A percentile compares a stretch with the other conserved stretches of the same genome.
phyloP scores from a whole-genome alignment of 441 rosid species.

The Iberis amara region DNA sequence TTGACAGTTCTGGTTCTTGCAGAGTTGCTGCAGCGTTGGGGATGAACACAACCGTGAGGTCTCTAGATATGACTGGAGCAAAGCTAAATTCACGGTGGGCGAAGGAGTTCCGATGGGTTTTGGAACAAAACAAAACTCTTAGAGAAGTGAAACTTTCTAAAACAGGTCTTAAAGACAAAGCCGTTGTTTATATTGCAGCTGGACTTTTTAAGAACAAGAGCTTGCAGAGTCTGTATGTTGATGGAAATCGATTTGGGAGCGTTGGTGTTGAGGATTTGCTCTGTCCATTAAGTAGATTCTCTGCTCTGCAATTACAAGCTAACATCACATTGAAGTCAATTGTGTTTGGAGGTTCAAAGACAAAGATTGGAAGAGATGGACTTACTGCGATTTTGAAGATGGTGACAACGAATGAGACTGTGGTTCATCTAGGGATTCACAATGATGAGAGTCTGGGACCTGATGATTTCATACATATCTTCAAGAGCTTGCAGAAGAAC shows the following conservation, averaged over 20 bases:
- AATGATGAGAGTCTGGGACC: constrained; percentile 77
- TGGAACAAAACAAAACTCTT: constrained; percentile 73
- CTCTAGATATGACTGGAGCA: constrained; percentile 74
- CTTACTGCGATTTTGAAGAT: constrained; percentile 63
- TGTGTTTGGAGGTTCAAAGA: constrained; percentile 63
- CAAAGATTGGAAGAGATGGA: constrained; percentile 72
- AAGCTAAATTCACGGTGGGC: constrained; percentile 77
- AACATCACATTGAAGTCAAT: constrained; percentile 63
- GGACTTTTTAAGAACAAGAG: constrained; percentile 78
- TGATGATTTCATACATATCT: constrained; percentile 56
- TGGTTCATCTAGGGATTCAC: constrained; percentile 58
- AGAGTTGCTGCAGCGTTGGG: constrained; percentile 80
- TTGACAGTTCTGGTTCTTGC: constrained; percentile 63
- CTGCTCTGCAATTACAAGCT: constrained; percentile 77
- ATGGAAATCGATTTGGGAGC: constrained; percentile 76
- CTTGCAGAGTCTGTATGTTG: constrained; percentile 62
- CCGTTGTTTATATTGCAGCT: constrained; percentile 76
- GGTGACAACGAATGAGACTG: constrained; percentile 70
- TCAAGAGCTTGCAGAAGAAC: constrained; percentile 69
- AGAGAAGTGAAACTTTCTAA: constrained; percentile 65
- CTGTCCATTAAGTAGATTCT: constrained; percentile 87
- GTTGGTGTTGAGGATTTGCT: constrained; percentile 70
- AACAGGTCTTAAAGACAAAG: constrained; percentile 82
- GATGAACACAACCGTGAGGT: constrained; percentile 65
- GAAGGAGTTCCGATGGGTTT: constrained; percentile 73